Evolutionary conservation across 176 grass and related monocot genomes (phyloP).

Genomic region (Rhipidocladum racemiflorum): DNA sequence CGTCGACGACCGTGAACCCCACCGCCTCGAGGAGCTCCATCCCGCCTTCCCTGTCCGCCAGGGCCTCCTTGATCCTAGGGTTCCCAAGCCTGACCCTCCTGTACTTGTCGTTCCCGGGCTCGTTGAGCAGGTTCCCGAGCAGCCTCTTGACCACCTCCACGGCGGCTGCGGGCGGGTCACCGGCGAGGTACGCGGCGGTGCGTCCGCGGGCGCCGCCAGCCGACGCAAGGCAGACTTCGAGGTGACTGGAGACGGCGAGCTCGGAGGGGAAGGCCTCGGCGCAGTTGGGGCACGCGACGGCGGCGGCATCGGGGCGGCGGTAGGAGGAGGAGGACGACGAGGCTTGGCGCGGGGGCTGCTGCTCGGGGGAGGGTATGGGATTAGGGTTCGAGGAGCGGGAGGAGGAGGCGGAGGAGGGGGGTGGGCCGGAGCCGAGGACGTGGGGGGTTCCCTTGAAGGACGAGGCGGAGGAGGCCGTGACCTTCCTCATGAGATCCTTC

Average conservation of each 20-base stretch:
- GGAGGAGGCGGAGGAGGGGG: constrained; percentile 16
- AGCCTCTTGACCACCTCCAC: constrained; percentile 65
- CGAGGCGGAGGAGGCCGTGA: constrained; percentile 55
- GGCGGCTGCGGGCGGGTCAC: constrained; percentile 37
- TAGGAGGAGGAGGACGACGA: constrained; percentile 39
- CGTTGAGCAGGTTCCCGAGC: constrained; percentile 61
- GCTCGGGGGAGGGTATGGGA: constrained; percentile 33
- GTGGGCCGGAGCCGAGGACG: constrained; percentile 52
- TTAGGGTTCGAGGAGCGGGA: constrained; percentile 42
- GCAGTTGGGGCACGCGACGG: constrained; percentile 63
- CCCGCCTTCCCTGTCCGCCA: constrained; percentile 61
- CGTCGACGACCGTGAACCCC: constrained; percentile 59
- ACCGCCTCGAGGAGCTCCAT: constrained; percentile 65
- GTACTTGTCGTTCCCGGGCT: constrained; percentile 74
- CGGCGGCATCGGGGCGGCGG: constrained; percentile 23
- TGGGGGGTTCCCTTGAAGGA: constrained; percentile 72
- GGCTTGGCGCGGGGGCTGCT: background rate
- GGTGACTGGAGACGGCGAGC: constrained; percentile 55
- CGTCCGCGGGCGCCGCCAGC: constrained; percentile 33
- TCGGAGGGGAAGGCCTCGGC: constrained; percentile 54
- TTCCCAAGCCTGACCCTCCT: constrained; percentile 75
- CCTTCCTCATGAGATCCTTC: constrained; percentile 91
- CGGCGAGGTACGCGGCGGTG: constrained; percentile 60
- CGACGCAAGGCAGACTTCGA: constrained; percentile 63
- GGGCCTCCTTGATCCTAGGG: constrained; percentile 86